A percentile compares a stretch with the other conserved stretches of the same genome.
These are phyloP conservation scores for Thielaviopsis euricoi DNA, from an alignment of 2,329 filamentous ascomycete species.

Conservation along the genomic window DNA sequence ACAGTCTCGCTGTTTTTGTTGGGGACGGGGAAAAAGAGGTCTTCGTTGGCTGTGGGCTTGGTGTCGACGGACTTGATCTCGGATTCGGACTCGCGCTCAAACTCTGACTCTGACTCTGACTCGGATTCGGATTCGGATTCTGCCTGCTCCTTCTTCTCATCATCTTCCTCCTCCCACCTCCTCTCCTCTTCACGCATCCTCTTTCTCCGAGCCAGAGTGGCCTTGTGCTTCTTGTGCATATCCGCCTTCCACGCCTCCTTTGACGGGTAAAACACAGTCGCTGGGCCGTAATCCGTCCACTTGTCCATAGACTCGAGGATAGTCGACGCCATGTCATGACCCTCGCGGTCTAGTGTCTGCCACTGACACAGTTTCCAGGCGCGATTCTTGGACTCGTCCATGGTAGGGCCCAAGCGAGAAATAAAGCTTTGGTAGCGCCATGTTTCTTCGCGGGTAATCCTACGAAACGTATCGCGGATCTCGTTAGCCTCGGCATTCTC, in stretches of 20 bases:
- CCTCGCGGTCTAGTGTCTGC: neutral
- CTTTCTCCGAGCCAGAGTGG: too few species aligned
- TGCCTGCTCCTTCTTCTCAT: too few species aligned
- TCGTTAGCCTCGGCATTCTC: neutral
- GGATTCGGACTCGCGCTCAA: too few species aligned
- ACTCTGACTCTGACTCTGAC: too few species aligned
- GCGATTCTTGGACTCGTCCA: neutral
- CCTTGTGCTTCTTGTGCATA: neutral
- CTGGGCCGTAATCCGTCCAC: neutral
- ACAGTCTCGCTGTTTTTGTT: too few species aligned
- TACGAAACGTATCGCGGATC: neutral
- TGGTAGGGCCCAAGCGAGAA: neutral
- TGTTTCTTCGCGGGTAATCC: neutral
- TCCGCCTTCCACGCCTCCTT: neutral
- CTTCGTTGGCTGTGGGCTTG: too few species aligned
- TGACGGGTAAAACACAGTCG: neutral
- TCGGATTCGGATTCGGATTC: too few species aligned
- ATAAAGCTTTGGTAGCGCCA: neutral
- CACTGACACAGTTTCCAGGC: neutral
- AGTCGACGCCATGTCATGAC: neutral
- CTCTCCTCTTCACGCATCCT: too few species aligned
- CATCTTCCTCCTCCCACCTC: too few species aligned
- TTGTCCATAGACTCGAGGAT: neutral
- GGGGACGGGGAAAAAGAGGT: too few species aligned
- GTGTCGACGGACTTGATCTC: too few species aligned